Evolutionary conservation across 257 asterid genomes (phyloP).

Genomic region (Capsicum baccatum): DNA sequence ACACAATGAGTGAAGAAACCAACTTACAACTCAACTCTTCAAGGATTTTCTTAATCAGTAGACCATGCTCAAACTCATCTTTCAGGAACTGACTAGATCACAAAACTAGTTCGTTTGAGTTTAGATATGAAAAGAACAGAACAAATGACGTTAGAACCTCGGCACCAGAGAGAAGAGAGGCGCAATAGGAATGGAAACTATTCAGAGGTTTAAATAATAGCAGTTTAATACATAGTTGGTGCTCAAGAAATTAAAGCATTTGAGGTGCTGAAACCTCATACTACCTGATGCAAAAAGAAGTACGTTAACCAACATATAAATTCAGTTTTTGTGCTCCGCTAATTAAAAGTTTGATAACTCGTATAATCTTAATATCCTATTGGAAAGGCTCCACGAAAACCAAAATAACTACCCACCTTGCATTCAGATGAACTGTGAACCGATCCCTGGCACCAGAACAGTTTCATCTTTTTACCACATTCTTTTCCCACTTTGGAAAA

Average conservation of each 20-base stretch:
- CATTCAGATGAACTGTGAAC: background rate
- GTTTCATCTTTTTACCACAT: background rate
- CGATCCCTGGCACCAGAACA: background rate
- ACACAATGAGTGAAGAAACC: background rate
- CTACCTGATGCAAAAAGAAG: background rate
- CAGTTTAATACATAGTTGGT: background rate
- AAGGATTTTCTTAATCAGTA: background rate
- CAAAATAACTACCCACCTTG: background rate
- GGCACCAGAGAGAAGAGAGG: conserved; percentile 3
- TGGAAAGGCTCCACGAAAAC: background rate
- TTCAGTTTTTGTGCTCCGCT: background rate
- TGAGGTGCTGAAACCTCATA: background rate
- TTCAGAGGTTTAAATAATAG: background rate
- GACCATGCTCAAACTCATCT: background rate
- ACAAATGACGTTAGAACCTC: background rate
- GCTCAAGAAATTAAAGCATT: background rate
- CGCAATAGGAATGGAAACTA: background rate
- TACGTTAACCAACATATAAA: background rate
- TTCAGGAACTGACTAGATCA: background rate
- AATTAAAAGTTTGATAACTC: background rate
- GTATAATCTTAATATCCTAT: background rate
- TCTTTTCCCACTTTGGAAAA: conserved; percentile 1
- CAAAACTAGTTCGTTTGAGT: background rate
- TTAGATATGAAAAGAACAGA: background rate
- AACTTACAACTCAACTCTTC: background rate